Evolutionary conservation across 257 asterid species (phyloP).

Genomic region (Linderniella brevidens): DNA sequence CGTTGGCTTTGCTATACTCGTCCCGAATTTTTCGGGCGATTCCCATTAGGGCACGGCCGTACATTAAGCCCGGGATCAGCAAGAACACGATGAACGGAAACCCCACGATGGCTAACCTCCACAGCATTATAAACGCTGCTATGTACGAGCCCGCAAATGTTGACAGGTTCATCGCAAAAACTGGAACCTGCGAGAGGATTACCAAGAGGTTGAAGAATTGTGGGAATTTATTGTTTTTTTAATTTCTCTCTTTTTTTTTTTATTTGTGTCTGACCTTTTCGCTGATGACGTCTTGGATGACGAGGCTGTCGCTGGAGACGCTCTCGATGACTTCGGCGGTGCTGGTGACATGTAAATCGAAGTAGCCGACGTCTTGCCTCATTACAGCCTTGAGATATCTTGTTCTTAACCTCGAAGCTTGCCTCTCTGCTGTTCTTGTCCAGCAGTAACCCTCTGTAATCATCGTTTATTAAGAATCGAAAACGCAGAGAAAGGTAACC

Average conservation of each 20-base stretch:
- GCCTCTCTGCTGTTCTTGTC: conserved; percentile 94
- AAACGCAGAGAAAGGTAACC: neutral
- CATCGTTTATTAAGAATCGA: neutral
- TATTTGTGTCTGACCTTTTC: conserved; percentile 62
- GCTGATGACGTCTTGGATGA: conserved; percentile 71
- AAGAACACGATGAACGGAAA: conserved; percentile 53
- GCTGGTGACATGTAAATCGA: conserved; percentile 72
- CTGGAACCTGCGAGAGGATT: conserved; percentile 75
- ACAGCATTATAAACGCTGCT: conserved; percentile 46
- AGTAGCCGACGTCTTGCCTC: conserved; percentile 91
- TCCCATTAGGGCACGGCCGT: conserved; percentile 57
- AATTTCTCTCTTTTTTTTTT: no score
- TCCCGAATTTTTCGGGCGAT: conserved; percentile 44
- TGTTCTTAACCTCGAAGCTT: conserved; percentile 57
- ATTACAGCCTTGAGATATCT: conserved; percentile 70
- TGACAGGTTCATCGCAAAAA: conserved; percentile 57
- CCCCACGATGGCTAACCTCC: conserved; percentile 67
- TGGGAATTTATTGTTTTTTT: no score
- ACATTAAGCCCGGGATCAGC: conserved; percentile 74
- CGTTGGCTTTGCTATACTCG: conserved; percentile 55
- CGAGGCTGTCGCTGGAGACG: conserved; percentile 69
- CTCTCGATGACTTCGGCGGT: conserved; percentile 73
- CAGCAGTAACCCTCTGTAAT: conserved; percentile 82
- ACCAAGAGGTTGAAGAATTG: no score
- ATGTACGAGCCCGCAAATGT: conserved; percentile 48